Evolutionary conservation across 257 asterid species (phyloP), one percentile per base, ranked within the genome.

Genomic region (Plantago ovata): DNA sequence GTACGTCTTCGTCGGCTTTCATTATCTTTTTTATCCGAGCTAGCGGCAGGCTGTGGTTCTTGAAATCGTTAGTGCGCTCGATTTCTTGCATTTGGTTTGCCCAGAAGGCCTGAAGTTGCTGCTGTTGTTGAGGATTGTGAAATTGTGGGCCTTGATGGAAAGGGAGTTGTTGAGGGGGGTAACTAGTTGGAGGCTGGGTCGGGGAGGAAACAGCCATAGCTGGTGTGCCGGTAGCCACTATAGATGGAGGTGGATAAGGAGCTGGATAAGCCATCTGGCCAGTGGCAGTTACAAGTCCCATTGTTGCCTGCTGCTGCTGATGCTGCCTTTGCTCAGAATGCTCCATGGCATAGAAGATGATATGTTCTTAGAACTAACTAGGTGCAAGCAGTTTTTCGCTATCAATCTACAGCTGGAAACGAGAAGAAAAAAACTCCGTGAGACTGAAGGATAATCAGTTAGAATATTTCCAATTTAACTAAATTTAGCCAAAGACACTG

Each of bases 1-100:
- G 59, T 3, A 84, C 93, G 32, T 81, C 88, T 70, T 76, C 87
- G 47, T 84, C 93, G 0, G 87, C 79, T 70, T 84, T 84, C 93
- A 84, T 84, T 21, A 84, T 84, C 66, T 84, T 84, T 60, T 84
- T 80, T 23, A 84, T 81, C 4, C 88, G 79, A 40, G 93, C 85
- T 1, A 84, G 81, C 0, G 93, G 93, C 53, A 84, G 85, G 19
- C 75, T 80, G 56, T 84, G 93, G 55, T 80, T 80, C 85, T 81
- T 84, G 79, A 84, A 81, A 19, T 84, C 88, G 9, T 67, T 58
- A 0, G 80, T 67, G 39, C 69, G 83, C 21, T 80, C 81, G 9
- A 83, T 43, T 63, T 83, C 87, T 45, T 71, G 81, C 66, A 74
- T 66, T 62, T 83, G 87, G 24, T 40, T 67, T 5, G 77, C 72